These are phyloP conservation scores for Choanephora cucurbitarum DNA, from an alignment of 371 early-diverging fungal genomes.

Conservation along the genomic window DNA sequence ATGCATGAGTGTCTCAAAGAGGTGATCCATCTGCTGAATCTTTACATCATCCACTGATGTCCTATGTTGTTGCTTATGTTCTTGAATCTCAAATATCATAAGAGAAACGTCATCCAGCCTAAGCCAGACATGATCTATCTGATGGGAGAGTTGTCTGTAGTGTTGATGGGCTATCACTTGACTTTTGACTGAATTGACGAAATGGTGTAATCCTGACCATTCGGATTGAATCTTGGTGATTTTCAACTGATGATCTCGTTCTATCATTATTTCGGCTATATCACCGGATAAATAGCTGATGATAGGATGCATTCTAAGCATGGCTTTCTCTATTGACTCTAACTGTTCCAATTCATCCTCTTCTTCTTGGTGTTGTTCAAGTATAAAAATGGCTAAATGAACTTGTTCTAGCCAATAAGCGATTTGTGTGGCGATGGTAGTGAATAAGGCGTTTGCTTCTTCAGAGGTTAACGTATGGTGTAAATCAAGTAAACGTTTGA, in stretches of 20 bases:
- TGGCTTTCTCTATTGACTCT: conserved; percentile 35
- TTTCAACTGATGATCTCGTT: conserved; percentile 24
- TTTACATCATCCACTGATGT: conserved; percentile 25
- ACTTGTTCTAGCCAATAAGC: conserved; percentile 54
- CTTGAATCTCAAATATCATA: conserved; percentile 50
- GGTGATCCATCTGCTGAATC: conserved; percentile 47
- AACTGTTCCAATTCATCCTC: conserved; percentile 4
- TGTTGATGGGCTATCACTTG: conserved; percentile 24
- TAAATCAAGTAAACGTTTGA: conserved; percentile 26
- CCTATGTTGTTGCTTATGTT: conserved; percentile 27
- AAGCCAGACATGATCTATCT: conserved; percentile 33
- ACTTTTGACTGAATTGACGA: conserved; percentile 39
- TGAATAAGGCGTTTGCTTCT: conserved; percentile 39
- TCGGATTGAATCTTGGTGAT: conserved; percentile 50
- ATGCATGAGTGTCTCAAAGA: conserved; percentile 54
- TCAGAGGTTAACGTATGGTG: conserved; percentile 43
- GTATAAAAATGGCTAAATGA: conserved; percentile 56
- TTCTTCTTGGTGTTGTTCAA: conserved; percentile 47
- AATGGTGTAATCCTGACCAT: conserved; percentile 53
- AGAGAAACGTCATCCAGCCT: conserved; percentile 44
- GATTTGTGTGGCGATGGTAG: conserved; percentile 34
- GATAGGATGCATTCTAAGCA: conserved; percentile 54
- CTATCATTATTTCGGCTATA: conserved; percentile 39
- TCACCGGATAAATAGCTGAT: conserved; percentile 50
- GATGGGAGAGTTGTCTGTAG: conserved; percentile 19